Base-by-base conservation (phyloP, 805 yeast genomes). In the Candida xyloterini region DNA sequence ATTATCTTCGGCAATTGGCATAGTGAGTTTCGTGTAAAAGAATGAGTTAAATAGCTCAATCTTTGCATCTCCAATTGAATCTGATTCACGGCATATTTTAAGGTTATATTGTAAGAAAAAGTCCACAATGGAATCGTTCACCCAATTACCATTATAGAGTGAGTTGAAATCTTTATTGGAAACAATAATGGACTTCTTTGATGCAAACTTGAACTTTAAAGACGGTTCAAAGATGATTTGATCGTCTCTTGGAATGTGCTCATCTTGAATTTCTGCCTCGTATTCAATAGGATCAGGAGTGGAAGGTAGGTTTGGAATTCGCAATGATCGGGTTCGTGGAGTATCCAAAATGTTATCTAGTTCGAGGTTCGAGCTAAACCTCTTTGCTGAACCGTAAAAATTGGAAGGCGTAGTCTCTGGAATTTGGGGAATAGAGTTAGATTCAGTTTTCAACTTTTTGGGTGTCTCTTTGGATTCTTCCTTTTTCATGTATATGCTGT, bases 111-210 rank as follows among this genome's bases (percentile, higher is more conserved):
- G 78, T 21, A 87, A 68, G 53, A 86, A 89, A 57, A 91, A 91
- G 59, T 88, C 96, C 40, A 93, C 81, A 35, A 93, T 67, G 0
- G 84, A 76, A 55, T 93, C 99, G 63, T 93, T 91, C 34, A 93
- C 76, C 90, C 95, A 91, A 46, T 84, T 86, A 33, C 81, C 80
- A 42, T 83, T 81, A 54, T 81, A 79, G 8, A 91, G 69, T 31
- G 96, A 84, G 46, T 76, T 77, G 59, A 84, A 87, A 56, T 93
- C 99, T 27, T 76, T 70, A 43, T 77, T 73, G 1, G 79, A 70
- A 7, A 91, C 73, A 4, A 73, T 71, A 47, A 84, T 73, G 1
- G 64, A 59, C 28, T 76, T 71, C 5, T 73, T 74, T 50, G 79
- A 82, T 18, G 63, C 57, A 51, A 88, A 80, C 13, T 62, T 63